A percentile compares a stretch with the other conserved stretches of the same genome.
These are phyloP conservation scores for Avena atlantica DNA, from an alignment of 176 grass and related monocot genomes.

Conservation along the genomic window DNA sequence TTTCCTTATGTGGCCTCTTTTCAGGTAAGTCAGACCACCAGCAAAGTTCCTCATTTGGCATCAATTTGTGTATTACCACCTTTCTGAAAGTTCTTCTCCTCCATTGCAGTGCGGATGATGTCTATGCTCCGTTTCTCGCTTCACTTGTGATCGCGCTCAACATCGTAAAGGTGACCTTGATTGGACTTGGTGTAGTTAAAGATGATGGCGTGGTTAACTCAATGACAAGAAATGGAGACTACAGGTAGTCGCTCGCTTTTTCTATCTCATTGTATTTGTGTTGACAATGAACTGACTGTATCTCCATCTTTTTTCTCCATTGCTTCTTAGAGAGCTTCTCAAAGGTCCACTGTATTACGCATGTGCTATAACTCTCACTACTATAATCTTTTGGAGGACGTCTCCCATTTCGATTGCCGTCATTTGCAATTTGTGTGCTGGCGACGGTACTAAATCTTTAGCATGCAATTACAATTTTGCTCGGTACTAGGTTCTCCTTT, in stretches of 20 bases:
- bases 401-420: conserved; percentile 78
- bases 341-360: conserved; percentile 86
- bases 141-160: conserved; percentile 56
- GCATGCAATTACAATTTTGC: not conserved
- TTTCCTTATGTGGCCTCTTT: conserved; percentile 79
- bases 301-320: conserved; percentile 9
- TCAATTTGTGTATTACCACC: not conserved
- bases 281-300: not conserved
- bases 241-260: conserved; percentile 47
- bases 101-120: conserved; percentile 57
- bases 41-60: not conserved
- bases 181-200: conserved; percentile 76
- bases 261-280: not conserved
- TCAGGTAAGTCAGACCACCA: conserved; percentile 62
- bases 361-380: conserved; percentile 71
- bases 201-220: conserved; percentile 86
- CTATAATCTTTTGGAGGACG: conserved; percentile 75
- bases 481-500: not conserved
- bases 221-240: conserved; percentile 74
- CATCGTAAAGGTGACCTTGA: conserved; percentile 72
- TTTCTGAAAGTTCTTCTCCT: conserved; percentile 8
- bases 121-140: conserved; percentile 68
- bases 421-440: conserved; percentile 84
- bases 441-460: conserved; percentile 64
- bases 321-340: conserved; percentile 71